A percentile compares a stretch with the other conserved stretches of the same genome.
Conservation (phyloP, 208 protist species). For the Angomonas ambiguus region DNA sequence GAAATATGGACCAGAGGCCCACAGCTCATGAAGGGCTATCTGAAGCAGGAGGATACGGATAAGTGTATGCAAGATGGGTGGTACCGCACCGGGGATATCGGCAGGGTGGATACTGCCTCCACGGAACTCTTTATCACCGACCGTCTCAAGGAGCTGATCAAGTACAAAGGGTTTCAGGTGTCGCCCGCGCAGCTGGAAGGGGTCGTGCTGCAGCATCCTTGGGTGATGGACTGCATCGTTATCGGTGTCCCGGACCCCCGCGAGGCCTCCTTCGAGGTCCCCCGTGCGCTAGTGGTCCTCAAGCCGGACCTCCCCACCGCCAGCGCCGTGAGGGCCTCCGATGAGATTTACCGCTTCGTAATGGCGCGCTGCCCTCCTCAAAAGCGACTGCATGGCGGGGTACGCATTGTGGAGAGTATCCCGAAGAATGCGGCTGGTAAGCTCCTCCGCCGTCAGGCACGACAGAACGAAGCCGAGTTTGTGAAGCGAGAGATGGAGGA, state of each 20-base stretch:
- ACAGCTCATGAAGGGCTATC: conserved; percentile 76
- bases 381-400: conserved; percentile 67
- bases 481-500: conserved; percentile 25
- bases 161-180: conserved; percentile 90
- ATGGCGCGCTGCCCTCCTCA: conserved; percentile 43
- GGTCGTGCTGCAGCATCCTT: conserved; percentile 42
- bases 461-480: conserved; percentile 30
- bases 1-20: conserved; percentile 72
- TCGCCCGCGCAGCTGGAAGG: conserved; percentile 75
- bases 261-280: conserved; percentile 56
- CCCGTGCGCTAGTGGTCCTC: conserved; percentile 66
- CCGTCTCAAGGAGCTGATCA: conserved; percentile 89
- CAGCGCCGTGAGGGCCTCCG: conserved; percentile 31
- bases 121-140: conserved; percentile 53
- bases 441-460: conserved; percentile 60
- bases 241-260: conserved; percentile 48
- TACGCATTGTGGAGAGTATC: conserved; percentile 64
- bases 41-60: conserved; percentile 42
- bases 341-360: conserved; percentile 42
- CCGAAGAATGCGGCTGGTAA: conserved; percentile 76
- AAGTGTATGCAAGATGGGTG: conserved; percentile 46
- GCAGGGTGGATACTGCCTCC: conserved; percentile 30
- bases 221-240: conserved; percentile 64
- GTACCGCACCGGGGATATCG: conserved; percentile 78
- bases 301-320: conserved; percentile 17